Percentiles rank a stretch among this genome's conserved stretches.
These are phyloP conservation scores for Lodderomyces theae DNA, from an alignment of 1,139 yeast genomes.

Conservation along the genomic window DNA sequence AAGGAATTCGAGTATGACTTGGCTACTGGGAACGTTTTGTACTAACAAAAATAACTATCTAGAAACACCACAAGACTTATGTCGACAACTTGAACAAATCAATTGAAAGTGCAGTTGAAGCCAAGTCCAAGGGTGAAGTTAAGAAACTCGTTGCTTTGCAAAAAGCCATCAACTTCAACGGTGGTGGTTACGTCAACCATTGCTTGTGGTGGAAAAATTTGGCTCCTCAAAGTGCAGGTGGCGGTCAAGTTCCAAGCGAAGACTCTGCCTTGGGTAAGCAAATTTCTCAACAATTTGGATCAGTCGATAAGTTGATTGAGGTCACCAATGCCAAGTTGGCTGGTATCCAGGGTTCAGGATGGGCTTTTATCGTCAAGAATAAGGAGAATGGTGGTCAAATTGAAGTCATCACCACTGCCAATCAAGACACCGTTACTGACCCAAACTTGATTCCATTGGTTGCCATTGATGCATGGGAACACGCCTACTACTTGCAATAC, in stretches of 20 bases:
- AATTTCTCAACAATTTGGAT: constrained; percentile 68
- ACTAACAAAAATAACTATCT: constrained; percentile 30
- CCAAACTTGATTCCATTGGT: constrained; percentile 67
- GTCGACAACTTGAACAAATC: constrained; percentile 87
- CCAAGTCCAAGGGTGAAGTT: constrained; percentile 62
- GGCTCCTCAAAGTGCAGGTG: constrained; percentile 78
- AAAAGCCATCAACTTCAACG: constrained; percentile 86
- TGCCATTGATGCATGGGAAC: constrained; percentile 99
- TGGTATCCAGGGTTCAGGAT: constrained; percentile 95
- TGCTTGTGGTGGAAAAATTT: constrained; percentile 87
- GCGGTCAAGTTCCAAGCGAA: constrained; percentile 75
- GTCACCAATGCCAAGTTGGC: constrained; percentile 78
- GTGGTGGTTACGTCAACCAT: constrained; percentile 92
- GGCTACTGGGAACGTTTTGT: not conserved
- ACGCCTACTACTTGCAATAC: constrained; percentile 95
- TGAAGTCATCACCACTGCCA: constrained; percentile 81
- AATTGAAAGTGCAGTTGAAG: constrained; percentile 72
- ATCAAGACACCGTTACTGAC: constrained; percentile 87
- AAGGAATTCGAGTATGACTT: too few relatives aligned
- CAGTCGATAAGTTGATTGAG: constrained; percentile 67
- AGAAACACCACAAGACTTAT: constrained; percentile 91
- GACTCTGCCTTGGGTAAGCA: constrained; percentile 60
- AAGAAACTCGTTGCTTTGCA: constrained; percentile 70
- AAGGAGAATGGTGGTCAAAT: constrained; percentile 70
- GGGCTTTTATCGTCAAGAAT: constrained; percentile 95